Percentiles rank a stretch among this genome's conserved stretches.
phyloP scores from a whole-genome alignment of 1,284 basidiomycete genomes.

The Tilletiopsis washingtonensis region DNA sequence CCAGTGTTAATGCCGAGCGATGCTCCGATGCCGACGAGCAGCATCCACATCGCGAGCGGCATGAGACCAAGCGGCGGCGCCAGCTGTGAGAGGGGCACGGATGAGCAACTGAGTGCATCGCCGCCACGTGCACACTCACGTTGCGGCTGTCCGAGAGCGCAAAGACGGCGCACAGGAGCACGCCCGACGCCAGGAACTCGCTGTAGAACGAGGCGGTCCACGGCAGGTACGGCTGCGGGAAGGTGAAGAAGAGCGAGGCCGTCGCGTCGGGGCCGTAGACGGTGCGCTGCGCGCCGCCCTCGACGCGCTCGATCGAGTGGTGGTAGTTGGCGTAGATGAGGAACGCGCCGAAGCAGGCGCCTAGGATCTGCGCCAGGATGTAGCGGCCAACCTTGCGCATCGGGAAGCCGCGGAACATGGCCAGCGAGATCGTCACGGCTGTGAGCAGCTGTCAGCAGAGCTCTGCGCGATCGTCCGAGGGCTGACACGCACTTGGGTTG shows the following conservation, averaged over 20 bases:
- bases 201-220: constrained; percentile 15
- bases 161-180: constrained; percentile 31
- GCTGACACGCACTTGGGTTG: constrained; percentile 16
- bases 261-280: constrained; percentile 53
- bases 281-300: constrained; percentile 60
- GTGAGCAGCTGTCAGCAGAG: too few species aligned
- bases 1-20: constrained; percentile 58
- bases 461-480: too few species aligned
- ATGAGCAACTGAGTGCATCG: too few species aligned
- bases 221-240: constrained; percentile 47
- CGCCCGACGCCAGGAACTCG: constrained; percentile 29
- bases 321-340: constrained; percentile 68
- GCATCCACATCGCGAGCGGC: constrained; percentile 51
- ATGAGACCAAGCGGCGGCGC: background rate
- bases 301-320: constrained; percentile 63
- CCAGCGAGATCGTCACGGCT: constrained; percentile 57
- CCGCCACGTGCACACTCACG: too few species aligned
- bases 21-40: constrained; percentile 55
- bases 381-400: constrained; percentile 69
- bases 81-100: too few species aligned
- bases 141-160: constrained; percentile 47
- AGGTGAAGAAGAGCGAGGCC: constrained; percentile 63
- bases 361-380: constrained; percentile 63
- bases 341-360: constrained; percentile 61
- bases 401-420: constrained; percentile 65